Evolutionary conservation across 805 yeast genomes (phyloP).

Genomic region (Candida ovalis): DNA sequence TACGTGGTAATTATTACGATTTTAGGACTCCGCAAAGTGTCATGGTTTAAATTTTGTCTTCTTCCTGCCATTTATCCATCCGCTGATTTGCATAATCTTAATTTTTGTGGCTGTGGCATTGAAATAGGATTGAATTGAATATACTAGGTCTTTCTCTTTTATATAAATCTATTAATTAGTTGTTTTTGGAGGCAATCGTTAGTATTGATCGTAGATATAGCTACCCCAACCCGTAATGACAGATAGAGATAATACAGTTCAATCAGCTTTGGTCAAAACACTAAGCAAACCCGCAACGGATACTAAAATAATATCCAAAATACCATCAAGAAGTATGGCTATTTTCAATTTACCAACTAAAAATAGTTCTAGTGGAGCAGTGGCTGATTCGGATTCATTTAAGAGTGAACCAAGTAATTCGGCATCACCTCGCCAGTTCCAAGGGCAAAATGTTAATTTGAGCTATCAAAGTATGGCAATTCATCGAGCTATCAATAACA

Average conservation of each 20-base stretch:
- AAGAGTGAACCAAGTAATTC: slow-evolving; percentile 6
- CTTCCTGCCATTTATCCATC: neutral
- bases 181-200: too few species aligned
- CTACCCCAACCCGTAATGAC: too few species aligned
- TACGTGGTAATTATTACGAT: neutral
- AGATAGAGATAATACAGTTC: neutral
- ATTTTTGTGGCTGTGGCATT: neutral
- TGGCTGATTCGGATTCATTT: slow-evolving; percentile 8
- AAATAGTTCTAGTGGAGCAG: slow-evolving; percentile 5
- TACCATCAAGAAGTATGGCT: neutral
- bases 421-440: neutral
- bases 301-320: neutral
- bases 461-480: neutral
- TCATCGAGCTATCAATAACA: neutral
- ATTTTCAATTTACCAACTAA: neutral
- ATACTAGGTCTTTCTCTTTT: too few species aligned
- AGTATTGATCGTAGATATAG: too few species aligned
- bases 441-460: neutral
- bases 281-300: neutral
- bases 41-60: neutral
- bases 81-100: neutral
- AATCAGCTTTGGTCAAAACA: neutral
- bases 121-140: neutral
- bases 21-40: neutral
- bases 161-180: too few species aligned